These are phyloP conservation scores for Verticillium nonalfalfae DNA, from an alignment of 2,329 filamentous ascomycete species.

Conservation along the genomic window DNA sequence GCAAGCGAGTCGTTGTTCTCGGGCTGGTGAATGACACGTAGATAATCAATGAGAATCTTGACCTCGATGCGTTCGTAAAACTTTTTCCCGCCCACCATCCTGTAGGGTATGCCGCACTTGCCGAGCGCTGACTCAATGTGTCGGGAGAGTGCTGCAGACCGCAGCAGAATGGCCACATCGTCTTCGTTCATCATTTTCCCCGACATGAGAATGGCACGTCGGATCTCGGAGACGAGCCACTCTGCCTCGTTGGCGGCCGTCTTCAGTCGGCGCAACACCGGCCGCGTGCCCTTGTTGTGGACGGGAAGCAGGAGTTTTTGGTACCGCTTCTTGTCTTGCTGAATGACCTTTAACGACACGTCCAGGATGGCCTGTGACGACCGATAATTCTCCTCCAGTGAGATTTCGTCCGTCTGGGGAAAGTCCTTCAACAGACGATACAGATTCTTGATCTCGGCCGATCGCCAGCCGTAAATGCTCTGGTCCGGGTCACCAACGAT, in stretches of 20 bases:
- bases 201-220: conserved; percentile 61
- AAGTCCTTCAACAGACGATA: conserved; percentile 71
- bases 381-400: conserved; percentile 90
- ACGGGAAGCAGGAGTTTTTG: conserved; percentile 74
- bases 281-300: conserved; percentile 71
- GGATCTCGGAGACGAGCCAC: conserved; percentile 85
- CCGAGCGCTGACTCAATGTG: conserved; percentile 81
- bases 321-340: conserved; percentile 79
- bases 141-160: conserved; percentile 75
- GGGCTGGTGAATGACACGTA: conserved; percentile 77
- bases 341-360: conserved; percentile 77
- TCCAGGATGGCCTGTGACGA: conserved; percentile 81
- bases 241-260: conserved; percentile 68
- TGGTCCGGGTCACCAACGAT: conserved; percentile 96
- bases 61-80: conserved; percentile 93
- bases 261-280: conserved; percentile 71
- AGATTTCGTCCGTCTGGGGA: conserved; percentile 71
- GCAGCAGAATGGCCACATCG: conserved; percentile 82
- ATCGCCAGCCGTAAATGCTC: conserved; percentile 94
- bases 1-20: conserved; percentile 81
- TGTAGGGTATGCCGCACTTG: conserved; percentile 76
- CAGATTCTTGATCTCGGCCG: conserved; percentile 86
- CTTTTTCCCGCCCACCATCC: conserved; percentile 82
- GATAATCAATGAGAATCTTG: conserved; percentile 80
- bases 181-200: conserved; percentile 66